These are phyloP conservation scores for Boletales sp. DNA, from an alignment of 768 basidiomycete species.

Conservation along the genomic window DNA sequence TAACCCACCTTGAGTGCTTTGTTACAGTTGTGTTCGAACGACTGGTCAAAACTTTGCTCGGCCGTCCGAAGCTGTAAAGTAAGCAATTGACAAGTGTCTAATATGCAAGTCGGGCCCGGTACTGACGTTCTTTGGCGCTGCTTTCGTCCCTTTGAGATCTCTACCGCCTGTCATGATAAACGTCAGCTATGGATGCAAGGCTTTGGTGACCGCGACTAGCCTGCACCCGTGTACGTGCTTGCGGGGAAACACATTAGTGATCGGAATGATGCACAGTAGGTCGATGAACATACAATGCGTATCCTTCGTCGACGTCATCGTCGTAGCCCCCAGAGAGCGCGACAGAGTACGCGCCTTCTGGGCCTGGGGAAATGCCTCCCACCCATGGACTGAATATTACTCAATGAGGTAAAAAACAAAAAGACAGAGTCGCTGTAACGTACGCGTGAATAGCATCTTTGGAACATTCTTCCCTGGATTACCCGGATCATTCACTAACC, in stretches of 20 bases:
- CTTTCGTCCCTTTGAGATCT: conserved; percentile 81
- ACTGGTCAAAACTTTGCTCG: conserved; percentile 80
- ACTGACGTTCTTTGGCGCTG: conserved; percentile 78
- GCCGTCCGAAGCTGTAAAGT: conserved; percentile 76
- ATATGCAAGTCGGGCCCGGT: not conserved
- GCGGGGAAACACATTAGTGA: not conserved
- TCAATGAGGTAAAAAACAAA: not conserved
- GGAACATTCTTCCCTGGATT: conserved; percentile 57
- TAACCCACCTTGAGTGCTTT: conserved; percentile 55
- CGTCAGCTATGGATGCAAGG: not conserved
- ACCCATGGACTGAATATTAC: conserved; percentile 63
- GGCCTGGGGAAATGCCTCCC: conserved; percentile 64
- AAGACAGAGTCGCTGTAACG: conserved; percentile 25
- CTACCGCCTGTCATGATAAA: conserved; percentile 58
- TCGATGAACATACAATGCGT: conserved; percentile 64
- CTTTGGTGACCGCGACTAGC: conserved; percentile 30
- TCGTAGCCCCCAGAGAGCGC: conserved; percentile 89
- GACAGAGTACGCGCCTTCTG: conserved; percentile 76
- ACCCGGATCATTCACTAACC: not conserved
- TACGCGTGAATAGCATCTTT: conserved; percentile 83
- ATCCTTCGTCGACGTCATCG: conserved; percentile 79
- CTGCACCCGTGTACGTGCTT: conserved; percentile 81
- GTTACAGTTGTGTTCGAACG: conserved; percentile 72
- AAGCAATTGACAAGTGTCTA: not conserved
- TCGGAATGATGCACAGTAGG: not conserved